Percentiles rank a stretch among this genome's conserved stretches.
Conservation (phyloP, 179 eudicot genomes). For the Sideroxylon spinosum region DNA sequence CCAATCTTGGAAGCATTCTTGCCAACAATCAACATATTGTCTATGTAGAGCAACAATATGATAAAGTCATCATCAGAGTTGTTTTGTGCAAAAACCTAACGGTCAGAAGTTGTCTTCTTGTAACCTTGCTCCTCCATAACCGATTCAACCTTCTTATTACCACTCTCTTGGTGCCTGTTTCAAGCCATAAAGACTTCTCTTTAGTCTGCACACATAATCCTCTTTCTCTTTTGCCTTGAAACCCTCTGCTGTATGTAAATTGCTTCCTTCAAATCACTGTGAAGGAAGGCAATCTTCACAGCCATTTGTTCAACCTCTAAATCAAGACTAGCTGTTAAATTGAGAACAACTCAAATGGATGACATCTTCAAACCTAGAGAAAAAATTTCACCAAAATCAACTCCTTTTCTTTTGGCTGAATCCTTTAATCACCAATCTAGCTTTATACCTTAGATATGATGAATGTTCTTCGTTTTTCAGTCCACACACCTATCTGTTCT, state of each 20-base stretch:
- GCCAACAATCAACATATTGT: constrained; percentile 4
- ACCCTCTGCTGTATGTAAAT: constrained; percentile 15
- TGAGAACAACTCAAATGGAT: not conserved
- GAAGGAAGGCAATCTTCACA: constrained; percentile 7
- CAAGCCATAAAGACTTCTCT: not conserved
- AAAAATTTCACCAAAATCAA: constrained; percentile 15
- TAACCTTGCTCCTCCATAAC: constrained; percentile 1
- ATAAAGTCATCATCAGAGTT: constrained; percentile 12
- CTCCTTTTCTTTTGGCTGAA: constrained; percentile 2
- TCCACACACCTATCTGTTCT: too few species aligned
- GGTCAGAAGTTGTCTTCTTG: not conserved
- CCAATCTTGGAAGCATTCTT: too few species aligned
- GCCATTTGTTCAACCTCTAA: constrained; percentile 14
- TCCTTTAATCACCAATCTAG: constrained; percentile 17
- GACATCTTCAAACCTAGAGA: too few species aligned
- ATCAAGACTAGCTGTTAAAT: constrained; percentile 6
- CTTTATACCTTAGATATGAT: not conserved
- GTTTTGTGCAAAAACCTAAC: constrained; percentile 1
- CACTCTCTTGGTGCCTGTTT: not conserved
- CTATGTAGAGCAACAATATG: not conserved
- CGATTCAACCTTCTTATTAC: not conserved
- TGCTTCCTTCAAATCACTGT: constrained; percentile 1
- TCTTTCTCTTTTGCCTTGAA: constrained; percentile 3
- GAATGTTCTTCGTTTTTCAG: constrained; percentile 9
- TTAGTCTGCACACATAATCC: constrained; percentile 7